phyloP scores from a whole-genome alignment of 2,329 filamentous ascomycete species.

The Magnaporthiopsis poae region DNA sequence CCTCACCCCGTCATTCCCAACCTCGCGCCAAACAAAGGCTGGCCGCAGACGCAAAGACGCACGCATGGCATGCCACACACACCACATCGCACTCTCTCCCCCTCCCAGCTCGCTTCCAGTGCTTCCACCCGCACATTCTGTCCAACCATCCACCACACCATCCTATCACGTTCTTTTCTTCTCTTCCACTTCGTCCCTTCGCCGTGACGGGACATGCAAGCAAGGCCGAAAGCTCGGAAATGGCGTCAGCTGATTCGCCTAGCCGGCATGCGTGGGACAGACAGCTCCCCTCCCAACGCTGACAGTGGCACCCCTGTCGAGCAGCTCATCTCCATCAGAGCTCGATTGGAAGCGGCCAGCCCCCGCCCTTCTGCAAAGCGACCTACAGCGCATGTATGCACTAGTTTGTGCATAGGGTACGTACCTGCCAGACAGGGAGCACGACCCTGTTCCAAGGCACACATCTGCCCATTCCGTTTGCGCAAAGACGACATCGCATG shows the following conservation, averaged over 20 bases:
- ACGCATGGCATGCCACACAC: neutral
- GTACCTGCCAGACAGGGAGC: neutral
- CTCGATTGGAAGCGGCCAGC: neutral
- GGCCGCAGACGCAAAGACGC: neutral
- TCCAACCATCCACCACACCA: neutral
- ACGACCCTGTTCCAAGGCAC: neutral
- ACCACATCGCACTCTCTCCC: too few species aligned
- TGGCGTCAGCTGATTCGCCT: constrained; percentile 4
- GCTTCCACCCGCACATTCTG: neutral
- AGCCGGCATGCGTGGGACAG: neutral
- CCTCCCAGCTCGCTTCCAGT: neutral
- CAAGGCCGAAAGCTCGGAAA: neutral
- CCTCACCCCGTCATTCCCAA: neutral
- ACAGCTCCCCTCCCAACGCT: neutral
- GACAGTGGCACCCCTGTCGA: neutral
- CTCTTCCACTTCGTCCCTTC: neutral
- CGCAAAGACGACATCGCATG: neutral
- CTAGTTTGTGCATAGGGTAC: too few species aligned
- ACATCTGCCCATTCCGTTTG: neutral
- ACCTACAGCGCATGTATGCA: neutral
- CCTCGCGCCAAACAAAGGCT: neutral
- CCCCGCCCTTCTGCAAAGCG: neutral
- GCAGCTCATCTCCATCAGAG: neutral
- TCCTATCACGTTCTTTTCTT: neutral
- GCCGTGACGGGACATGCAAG: neutral